Conservation (phyloP, 331 rosid species). For the Quercus lobata region DNA sequence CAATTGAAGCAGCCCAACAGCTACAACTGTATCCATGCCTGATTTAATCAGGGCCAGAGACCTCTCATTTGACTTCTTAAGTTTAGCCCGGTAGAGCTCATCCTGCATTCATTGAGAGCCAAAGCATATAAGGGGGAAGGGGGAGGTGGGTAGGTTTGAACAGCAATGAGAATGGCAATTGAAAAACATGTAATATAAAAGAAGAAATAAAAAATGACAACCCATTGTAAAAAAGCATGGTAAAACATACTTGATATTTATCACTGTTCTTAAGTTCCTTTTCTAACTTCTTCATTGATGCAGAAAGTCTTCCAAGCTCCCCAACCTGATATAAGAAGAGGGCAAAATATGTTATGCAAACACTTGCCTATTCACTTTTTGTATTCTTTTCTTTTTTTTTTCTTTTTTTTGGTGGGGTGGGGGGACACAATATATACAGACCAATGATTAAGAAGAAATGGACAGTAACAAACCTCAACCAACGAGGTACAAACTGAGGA, state of each 20-base stretch:
- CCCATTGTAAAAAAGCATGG: neutral
- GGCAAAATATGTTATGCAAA: slow-evolving; percentile 10
- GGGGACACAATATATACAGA: neutral
- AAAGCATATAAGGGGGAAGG: neutral
- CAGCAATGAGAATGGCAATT: neutral
- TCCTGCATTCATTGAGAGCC: slow-evolving; percentile 45
- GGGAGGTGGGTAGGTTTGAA: neutral
- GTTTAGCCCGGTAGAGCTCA: slow-evolving; percentile 70
- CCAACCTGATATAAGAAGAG: slow-evolving; percentile 54
- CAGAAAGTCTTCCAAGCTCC: slow-evolving; percentile 91
- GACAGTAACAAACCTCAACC: slow-evolving; percentile 65
- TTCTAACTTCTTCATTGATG: slow-evolving; percentile 73
- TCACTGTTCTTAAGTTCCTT: slow-evolving; percentile 59
- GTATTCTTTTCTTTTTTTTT: too few species aligned
- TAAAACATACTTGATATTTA: slow-evolving; percentile 60
- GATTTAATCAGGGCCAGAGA: slow-evolving; percentile 80
- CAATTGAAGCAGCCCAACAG: slow-evolving; percentile 87
- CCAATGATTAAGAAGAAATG: neutral
- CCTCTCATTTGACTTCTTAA: slow-evolving; percentile 72
- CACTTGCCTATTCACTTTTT: neutral
- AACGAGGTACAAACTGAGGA: slow-evolving; percentile 74
- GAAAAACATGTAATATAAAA: neutral
- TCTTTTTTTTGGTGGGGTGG: neutral
- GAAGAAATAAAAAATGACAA: neutral
- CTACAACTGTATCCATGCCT: slow-evolving; percentile 76